A percentile compares a stretch with the other conserved stretches of the same genome.
phyloP scores from a whole-genome alignment of 2,329 filamentous ascomycete genomes.

The Fusarium staphyleae region DNA sequence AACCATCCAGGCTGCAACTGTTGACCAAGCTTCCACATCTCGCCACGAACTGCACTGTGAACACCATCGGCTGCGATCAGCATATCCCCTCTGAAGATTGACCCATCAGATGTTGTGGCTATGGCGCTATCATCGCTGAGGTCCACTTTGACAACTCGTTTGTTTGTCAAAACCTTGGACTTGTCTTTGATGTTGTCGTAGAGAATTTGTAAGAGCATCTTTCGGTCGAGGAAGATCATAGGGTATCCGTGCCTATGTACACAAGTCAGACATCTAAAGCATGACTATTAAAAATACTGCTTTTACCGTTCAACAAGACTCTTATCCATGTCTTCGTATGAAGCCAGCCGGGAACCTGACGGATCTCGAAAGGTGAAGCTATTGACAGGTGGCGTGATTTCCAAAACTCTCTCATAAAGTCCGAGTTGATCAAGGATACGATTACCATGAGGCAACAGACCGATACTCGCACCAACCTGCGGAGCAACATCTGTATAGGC shows the following conservation, averaged over 20 bases:
- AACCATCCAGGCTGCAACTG: not conserved
- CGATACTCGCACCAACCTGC: constrained; percentile 56
- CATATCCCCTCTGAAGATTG: constrained; percentile 41
- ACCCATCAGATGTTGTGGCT: constrained; percentile 45
- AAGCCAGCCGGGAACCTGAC: not conserved
- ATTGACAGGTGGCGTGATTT: constrained; percentile 1
- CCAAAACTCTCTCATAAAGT: constrained; percentile 35
- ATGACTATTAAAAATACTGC: not conserved
- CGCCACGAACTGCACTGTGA: not conserved
- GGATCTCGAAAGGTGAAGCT: constrained; percentile 4
- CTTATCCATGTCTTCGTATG: not conserved
- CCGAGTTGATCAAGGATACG: constrained; percentile 58
- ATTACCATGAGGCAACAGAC: constrained; percentile 51
- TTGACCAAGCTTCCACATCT: not conserved
- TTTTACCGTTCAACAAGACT: constrained; percentile 7
- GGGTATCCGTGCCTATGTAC: constrained; percentile 40
- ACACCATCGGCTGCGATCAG: constrained; percentile 39
- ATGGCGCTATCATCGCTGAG: constrained; percentile 17
- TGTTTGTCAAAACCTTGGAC: constrained; percentile 20
- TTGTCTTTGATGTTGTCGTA: constrained; percentile 46
- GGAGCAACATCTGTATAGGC: constrained; percentile 51
- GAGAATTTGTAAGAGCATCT: constrained; percentile 44
- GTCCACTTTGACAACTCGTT: constrained; percentile 18
- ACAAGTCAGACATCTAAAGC: not conserved
- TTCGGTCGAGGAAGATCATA: constrained; percentile 46